These are phyloP conservation scores for Trichoderma oligosporum DNA, from an alignment of 2,329 filamentous ascomycete species.

Conservation along the genomic window DNA sequence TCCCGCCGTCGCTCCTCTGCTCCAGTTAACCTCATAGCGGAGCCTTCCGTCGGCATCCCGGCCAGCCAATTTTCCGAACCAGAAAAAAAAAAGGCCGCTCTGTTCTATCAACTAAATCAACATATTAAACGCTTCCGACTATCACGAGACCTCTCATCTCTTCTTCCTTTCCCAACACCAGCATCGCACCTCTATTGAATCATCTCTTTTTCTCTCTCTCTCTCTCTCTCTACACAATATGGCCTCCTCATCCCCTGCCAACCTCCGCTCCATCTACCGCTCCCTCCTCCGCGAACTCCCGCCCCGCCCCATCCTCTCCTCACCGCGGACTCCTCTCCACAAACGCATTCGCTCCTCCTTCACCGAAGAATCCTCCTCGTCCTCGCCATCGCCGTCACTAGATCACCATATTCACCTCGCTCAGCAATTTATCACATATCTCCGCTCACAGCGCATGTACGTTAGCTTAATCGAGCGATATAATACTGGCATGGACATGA, in stretches of 20 bases:
- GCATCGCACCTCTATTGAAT: too few relatives aligned
- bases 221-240: constrained; percentile 21
- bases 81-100: not conserved
- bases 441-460: constrained; percentile 82
- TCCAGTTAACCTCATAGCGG: not conserved
- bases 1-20: not conserved
- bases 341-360: constrained; percentile 33
- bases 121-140: too few relatives aligned
- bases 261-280: constrained; percentile 77
- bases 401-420: constrained; percentile 39
- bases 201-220: too few relatives aligned
- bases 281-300: constrained; percentile 86
- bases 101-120: not conserved
- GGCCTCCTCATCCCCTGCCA: constrained; percentile 42
- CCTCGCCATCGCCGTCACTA: constrained; percentile 31
- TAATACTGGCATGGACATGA: constrained; percentile 88
- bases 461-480: constrained; percentile 80
- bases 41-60: constrained; percentile 9
- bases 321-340: constrained; percentile 53
- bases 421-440: constrained; percentile 77
- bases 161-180: not conserved
- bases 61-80: constrained; percentile 12
- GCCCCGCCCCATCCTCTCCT: constrained; percentile 55
- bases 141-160: not conserved
- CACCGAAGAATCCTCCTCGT: constrained; percentile 39